A percentile compares a stretch with the other conserved stretches of the same genome.
These are phyloP conservation scores for Xylaria sp. DNA, from an alignment of 2,329 filamentous ascomycete genomes.

Conservation along the genomic window DNA sequence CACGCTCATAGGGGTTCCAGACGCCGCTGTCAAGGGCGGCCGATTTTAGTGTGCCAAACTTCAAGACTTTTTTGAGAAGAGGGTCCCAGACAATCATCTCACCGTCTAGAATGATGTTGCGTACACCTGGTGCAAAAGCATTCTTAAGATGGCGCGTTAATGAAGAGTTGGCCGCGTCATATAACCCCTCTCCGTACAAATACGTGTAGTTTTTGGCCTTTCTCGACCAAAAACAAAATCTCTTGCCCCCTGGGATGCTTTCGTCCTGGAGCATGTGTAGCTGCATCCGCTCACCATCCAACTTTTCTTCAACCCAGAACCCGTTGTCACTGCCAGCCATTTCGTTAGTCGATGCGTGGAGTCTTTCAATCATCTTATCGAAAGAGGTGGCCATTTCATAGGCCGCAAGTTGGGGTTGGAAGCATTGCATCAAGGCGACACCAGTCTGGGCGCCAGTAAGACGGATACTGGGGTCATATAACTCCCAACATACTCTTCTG, in stretches of 20 bases:
- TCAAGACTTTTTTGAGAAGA: conserved; percentile 81
- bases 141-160: conserved; percentile 81
- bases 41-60: conserved; percentile 93
- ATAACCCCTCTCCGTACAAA: conserved; percentile 82
- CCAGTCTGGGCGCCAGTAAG: conserved; percentile 80
- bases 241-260: conserved; percentile 71
- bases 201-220: conserved; percentile 98
- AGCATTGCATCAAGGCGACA: conserved; percentile 89
- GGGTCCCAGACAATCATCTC: conserved; percentile 99
- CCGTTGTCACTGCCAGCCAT: conserved; percentile 70
- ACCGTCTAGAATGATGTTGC: conserved; percentile 91
- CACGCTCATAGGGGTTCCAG: conserved; percentile 72
- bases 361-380: conserved; percentile 77
- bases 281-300: conserved; percentile 97
- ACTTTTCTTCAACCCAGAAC: conserved; percentile 98
- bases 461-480: conserved; percentile 76
- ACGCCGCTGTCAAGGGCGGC: conserved; percentile 85
- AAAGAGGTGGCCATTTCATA: conserved; percentile 85
- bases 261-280: conserved; percentile 86
- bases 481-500: conserved; percentile 92
- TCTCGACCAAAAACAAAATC: conserved; percentile 91
- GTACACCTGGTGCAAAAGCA: conserved; percentile 80
- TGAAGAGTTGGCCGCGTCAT: conserved; percentile 80
- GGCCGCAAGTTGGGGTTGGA: conserved; percentile 93
- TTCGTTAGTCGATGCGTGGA: conserved; percentile 64